Evolutionary conservation across 2,329 filamentous ascomycete genomes (phyloP), one percentile per base, ranked within the genome.

Genomic region (Neopestalotiopsis clavispora): DNA sequence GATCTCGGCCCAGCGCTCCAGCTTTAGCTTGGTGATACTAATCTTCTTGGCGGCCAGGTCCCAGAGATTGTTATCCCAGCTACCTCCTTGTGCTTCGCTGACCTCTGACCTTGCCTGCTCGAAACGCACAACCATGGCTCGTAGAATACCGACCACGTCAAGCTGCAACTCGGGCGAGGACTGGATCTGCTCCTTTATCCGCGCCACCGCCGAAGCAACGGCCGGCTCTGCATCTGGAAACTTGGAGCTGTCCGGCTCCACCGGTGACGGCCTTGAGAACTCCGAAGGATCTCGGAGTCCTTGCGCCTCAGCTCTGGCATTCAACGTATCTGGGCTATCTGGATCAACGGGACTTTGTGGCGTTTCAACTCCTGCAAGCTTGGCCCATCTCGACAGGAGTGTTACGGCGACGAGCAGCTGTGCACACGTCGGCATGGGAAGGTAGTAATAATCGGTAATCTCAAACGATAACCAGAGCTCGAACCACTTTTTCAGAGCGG

Each of bases 301-400:
- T 69, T 68, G 12, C 66, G 60, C 12, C 57, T 45, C 10, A 69
- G 65, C 10, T 71, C 66, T 45, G 20, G 67, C 12, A 20, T 68
- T 17, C 30, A 42, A 38, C 28, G 42, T 63, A 12, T 40, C 20
- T 23, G 40, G 42, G 1, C 20, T 52, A 14, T 28, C 32, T 14
- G 67, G 56, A 52, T 52, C 45, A 17, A 20, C 45, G 1, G 69
- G 67, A 4, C 30, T 57, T 3, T 59, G 57, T 69, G 28, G 69
- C 0, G 76, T 74, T 28, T 80, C 80, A 0, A 81, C 81, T 0
- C 80, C 80, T 0, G 83, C 78, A 0, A 86, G 78, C 58, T 84
- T 85, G 4, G 84, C 82, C 85, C 85, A 87, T 6, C 85, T 80
- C 1, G 84, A 81, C 0, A 87, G 78, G 80, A 86, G 85, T 4